phyloP scores from a whole-genome alignment of 2,329 filamentous ascomycete species.

The Beauveria rudraprayagi region DNA sequence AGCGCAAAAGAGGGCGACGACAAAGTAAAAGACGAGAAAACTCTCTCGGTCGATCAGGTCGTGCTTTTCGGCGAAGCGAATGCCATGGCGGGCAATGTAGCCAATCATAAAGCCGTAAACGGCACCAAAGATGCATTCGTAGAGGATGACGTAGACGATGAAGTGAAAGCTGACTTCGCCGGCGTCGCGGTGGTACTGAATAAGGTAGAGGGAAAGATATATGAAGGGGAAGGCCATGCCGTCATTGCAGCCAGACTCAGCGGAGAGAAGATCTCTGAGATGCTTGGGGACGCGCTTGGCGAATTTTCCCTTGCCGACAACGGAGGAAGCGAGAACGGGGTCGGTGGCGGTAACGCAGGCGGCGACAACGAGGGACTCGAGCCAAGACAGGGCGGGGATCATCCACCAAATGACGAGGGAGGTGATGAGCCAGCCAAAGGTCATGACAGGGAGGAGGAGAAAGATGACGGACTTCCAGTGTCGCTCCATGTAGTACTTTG shows the following conservation, averaged over 20 bases:
- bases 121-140: conserved; percentile 91
- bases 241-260: conserved; percentile 97
- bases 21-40: conserved; percentile 98
- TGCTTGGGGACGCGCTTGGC: conserved; percentile 96
- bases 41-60: conserved; percentile 92
- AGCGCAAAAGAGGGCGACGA: conserved; percentile 89
- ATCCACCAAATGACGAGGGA: conserved; percentile 95
- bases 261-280: conserved; percentile 86
- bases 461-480: conserved; percentile 92
- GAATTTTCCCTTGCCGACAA: conserved; percentile 98
- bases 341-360: conserved; percentile 97
- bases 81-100: conserved; percentile 83
- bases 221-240: conserved; percentile 99
- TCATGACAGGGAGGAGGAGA: conserved; percentile 92
- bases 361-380: conserved; percentile 78
- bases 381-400: conserved; percentile 69
- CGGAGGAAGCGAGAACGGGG: conserved; percentile 91
- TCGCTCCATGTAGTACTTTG: conserved; percentile 92
- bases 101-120: conserved; percentile 81
- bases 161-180: conserved; percentile 71
- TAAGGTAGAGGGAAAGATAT: conserved; percentile 84
- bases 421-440: conserved; percentile 86
- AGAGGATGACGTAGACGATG: conserved; percentile 82
- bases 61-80: conserved; percentile 75
- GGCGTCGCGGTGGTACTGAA: conserved; percentile 67